A percentile compares a stretch with the other conserved stretches of the same genome.
Conservation (phyloP, 495 filamentous ascomycete species). For the Penicillium riverlandense region DNA sequence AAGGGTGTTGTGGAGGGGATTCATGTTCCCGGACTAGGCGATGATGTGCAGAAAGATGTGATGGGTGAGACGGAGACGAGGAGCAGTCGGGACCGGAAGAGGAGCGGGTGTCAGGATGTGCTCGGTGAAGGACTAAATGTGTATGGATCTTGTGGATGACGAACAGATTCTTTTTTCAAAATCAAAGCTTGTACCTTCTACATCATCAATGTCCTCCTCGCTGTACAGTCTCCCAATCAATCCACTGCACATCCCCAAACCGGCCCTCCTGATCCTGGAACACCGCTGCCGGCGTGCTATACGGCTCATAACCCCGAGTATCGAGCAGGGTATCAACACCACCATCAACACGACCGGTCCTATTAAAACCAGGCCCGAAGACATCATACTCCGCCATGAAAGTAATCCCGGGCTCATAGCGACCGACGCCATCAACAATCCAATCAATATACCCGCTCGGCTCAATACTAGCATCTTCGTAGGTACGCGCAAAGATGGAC, state of each 20-base stretch:
- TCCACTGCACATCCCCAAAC: constrained; percentile 46
- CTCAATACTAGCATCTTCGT: constrained; percentile 45
- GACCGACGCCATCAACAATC: constrained; percentile 27
- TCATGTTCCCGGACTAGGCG: neutral
- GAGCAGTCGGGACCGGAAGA: neutral
- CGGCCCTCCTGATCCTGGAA: constrained; percentile 42
- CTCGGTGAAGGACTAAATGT: constrained; percentile 13
- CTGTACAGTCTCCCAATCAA: constrained; percentile 33
- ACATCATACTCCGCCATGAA: constrained; percentile 49
- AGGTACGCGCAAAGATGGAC: constrained; percentile 44
- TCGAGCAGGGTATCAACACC: constrained; percentile 39
- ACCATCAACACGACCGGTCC: constrained; percentile 31
- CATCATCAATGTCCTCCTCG: neutral
- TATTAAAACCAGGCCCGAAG: constrained; percentile 50
- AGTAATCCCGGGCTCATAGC: constrained; percentile 37
- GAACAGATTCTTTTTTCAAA: neutral
- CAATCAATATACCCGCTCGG: constrained; percentile 49
- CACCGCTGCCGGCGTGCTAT: constrained; percentile 42
- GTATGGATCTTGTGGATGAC: constrained; percentile 18
- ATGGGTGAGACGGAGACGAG: neutral
- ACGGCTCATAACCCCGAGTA: constrained; percentile 29
- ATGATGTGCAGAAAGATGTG: neutral
- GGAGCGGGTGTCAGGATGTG: constrained; percentile 9
- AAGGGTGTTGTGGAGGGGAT: constrained; percentile 2
- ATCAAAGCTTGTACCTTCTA: neutral